Conservation (phyloP, 441 rosid species). For the Aquilaria agallochum region DNA sequence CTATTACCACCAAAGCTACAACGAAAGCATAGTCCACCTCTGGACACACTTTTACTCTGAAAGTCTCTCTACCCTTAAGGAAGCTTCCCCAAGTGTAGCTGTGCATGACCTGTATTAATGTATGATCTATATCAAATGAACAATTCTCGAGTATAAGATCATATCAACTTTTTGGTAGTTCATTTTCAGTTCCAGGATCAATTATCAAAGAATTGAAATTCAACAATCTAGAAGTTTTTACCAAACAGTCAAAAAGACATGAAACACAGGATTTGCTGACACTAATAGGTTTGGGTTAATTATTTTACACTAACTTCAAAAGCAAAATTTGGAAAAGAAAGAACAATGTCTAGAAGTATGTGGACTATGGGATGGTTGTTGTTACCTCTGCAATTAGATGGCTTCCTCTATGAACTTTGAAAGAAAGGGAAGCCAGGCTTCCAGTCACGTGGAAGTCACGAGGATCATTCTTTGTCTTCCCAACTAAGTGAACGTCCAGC, state of each 20-base stretch:
- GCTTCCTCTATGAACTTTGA: conserved; percentile 46
- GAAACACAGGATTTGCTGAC: no score
- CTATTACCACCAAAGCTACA: conserved; percentile 51
- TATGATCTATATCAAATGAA: no score
- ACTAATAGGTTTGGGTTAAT: no score
- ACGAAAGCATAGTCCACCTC: conserved; percentile 78
- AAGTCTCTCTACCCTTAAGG: conserved; percentile 58
- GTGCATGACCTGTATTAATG: conserved; percentile 34
- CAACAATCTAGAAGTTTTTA: no score
- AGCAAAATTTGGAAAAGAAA: no score
- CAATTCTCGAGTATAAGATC: no score
- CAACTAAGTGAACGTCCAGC: conserved; percentile 46
- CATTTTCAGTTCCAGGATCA: no score
- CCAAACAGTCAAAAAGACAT: no score
- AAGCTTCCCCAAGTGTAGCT: conserved; percentile 51
- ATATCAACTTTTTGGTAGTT: no score
- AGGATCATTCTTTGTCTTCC: conserved; percentile 22
- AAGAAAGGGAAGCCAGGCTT: conserved; percentile 42
- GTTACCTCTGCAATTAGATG: conserved; percentile 60
- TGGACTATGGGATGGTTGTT: neutral
- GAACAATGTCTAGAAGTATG: no score
- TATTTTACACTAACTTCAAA: no score
- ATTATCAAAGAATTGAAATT: no score
- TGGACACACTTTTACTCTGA: conserved; percentile 51
- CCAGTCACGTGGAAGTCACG: conserved; percentile 53